A percentile compares a stretch with the other conserved stretches of the same genome.
phyloP scores from a whole-genome alignment of 2,329 filamentous ascomycete genomes.

The Cladosporium sp. region DNA sequence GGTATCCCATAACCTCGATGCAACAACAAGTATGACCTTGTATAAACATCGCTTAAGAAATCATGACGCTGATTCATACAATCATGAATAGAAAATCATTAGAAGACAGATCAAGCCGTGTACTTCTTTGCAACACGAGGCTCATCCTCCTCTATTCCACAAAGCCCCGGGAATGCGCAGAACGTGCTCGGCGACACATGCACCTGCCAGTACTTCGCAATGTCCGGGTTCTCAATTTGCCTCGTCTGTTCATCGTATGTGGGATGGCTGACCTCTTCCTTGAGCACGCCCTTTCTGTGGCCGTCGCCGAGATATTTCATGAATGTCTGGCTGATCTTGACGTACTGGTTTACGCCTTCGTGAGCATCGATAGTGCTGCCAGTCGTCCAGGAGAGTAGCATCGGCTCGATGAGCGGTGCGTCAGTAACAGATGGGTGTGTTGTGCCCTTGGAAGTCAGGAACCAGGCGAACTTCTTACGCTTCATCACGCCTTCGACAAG shows the following conservation, averaged over 20 bases:
- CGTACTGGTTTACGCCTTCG: conserved; percentile 57
- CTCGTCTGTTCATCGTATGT: conserved; percentile 31
- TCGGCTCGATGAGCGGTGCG: conserved; percentile 60
- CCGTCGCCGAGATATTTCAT: conserved; percentile 45
- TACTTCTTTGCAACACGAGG: not conserved
- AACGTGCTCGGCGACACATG: conserved; percentile 36
- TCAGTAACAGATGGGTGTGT: conserved; percentile 63
- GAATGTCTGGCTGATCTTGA: conserved; percentile 56
- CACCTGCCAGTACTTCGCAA: conserved; percentile 40
- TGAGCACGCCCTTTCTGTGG: conserved; percentile 46
- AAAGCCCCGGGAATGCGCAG: conserved; percentile 19
- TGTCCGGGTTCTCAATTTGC: conserved; percentile 19
- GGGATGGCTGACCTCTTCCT: conserved; percentile 44
- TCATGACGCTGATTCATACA: not conserved
- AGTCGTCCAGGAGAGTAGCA: conserved; percentile 58
- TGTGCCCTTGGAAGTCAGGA: conserved; percentile 38
- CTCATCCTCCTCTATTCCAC: conserved; percentile 18
- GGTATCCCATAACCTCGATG: not conserved
- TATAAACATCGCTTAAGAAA: not conserved
- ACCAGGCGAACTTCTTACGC: conserved; percentile 41
- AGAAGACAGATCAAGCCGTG: not conserved
- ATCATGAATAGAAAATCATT: not conserved
- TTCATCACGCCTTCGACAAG: conserved; percentile 46
- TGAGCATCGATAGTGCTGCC: conserved; percentile 56
- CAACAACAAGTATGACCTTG: not conserved